These are phyloP conservation scores for Cucurbita moschata DNA, from an alignment of 306 rosid genomes.

Conservation along the genomic window DNA sequence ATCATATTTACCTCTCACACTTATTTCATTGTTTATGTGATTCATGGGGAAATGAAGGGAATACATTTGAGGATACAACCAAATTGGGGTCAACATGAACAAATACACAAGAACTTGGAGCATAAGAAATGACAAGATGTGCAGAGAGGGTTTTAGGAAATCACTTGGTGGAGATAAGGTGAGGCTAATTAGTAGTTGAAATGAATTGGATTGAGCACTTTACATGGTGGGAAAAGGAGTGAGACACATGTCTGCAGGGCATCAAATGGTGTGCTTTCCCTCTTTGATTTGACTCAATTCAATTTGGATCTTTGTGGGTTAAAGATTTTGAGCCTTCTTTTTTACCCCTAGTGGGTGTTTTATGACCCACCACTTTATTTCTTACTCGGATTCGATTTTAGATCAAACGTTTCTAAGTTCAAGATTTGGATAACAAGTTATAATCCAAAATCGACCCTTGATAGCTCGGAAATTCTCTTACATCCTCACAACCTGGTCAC, in stretches of 20 bases:
- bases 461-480: too few species aligned
- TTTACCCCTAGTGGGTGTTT: too few species aligned
- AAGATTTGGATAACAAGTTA: too few species aligned
- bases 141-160: background rate
- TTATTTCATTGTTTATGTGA: too few species aligned
- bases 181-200: background rate
- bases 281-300: background rate
- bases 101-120: background rate
- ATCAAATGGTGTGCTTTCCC: background rate
- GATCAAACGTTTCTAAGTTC: too few species aligned
- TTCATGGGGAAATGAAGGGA: background rate
- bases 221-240: background rate
- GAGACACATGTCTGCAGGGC: slow-evolving; percentile 1
- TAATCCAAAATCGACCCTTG: too few species aligned
- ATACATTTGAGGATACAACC: background rate
- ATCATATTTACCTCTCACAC: too few species aligned
- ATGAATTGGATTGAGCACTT: background rate
- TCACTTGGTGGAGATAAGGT: background rate
- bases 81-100: background rate
- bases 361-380: too few species aligned
- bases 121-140: background rate
- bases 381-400: too few species aligned
- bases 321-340: too few species aligned
- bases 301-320: background rate
- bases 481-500: too few species aligned